A percentile compares a stretch with the other conserved stretches of the same genome.
phyloP scores from a whole-genome alignment of 352 stramenopile species.

The Pythium coloratum region DNA sequence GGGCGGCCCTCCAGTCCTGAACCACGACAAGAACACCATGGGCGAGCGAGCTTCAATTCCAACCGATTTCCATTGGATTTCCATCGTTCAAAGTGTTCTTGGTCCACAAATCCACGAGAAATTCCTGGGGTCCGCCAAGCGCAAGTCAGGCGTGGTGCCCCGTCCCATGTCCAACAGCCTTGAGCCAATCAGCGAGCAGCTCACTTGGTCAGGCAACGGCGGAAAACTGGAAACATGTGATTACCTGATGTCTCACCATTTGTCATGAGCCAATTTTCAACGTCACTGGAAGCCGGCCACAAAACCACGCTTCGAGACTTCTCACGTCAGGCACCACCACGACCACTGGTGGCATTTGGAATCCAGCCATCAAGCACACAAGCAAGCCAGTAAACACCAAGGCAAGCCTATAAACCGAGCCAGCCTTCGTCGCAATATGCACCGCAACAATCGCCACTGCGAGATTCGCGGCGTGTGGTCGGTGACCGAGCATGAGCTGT shows the following conservation, averaged over 20 bases:
- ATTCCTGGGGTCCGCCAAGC: neutral
- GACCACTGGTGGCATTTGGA: neutral
- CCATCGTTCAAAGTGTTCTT: no score
- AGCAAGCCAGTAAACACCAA: neutral
- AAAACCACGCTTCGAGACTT: neutral
- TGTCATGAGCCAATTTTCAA: neutral
- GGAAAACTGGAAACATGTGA: constrained; percentile 3
- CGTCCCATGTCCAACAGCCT: neutral
- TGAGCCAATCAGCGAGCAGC: constrained; percentile 17
- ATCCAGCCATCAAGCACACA: constrained; percentile 1
- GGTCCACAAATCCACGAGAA: neutral
- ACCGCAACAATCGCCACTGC: constrained; percentile 24
- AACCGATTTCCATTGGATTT: no score
- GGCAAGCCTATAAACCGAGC: neutral
- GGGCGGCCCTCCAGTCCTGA: no score
- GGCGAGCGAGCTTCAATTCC: no score
- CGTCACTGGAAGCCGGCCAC: neutral
- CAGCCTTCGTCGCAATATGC: neutral
- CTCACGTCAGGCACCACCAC: neutral
- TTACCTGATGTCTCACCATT: neutral
- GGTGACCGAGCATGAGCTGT: constrained; percentile 68
- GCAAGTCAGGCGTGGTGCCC: neutral
- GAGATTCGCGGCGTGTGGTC: constrained; percentile 58
- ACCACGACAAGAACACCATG: no score
- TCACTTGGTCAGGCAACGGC: constrained; percentile 18